Evolutionary conservation across 2,329 filamentous ascomycete species (phyloP), one percentile per base, ranked within the genome.

Genomic region (Leptographium procerum): DNA sequence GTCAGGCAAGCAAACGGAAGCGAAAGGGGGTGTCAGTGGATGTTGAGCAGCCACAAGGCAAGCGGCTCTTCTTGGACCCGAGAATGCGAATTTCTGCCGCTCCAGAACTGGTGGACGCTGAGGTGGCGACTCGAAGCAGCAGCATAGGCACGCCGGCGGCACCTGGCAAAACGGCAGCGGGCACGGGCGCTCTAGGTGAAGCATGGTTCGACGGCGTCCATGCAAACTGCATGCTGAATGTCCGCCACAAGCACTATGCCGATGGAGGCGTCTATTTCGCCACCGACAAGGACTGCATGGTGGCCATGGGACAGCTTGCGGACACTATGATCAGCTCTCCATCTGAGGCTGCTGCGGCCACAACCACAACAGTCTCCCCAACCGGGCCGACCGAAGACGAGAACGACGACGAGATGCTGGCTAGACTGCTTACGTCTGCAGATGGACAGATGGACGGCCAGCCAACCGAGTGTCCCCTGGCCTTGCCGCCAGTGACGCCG

Each of bases 251-350:
- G 3, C 61, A 62, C 40, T 31, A 57, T 16, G n/a, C 31, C 11
- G n/a, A 45, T 7, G 59, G 59, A 14, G 61, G 59, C 31, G 47
- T 59, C 55, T 59, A 58, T 14, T 43, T 61, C 47, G 40, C 40
- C 28, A 8, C 43, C 4, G n/a, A 19, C 24, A 6, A 26, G 7
- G 34, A 52, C 54, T 33, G 31, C 47, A 24, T 43, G 40, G 47
- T 24, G 8, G 24, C 31, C n/a, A 14, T 47, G n/a, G 24, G 34
- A 7, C 51, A 52, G 28, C 13, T 13, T 26, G 19, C 47, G 47
- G 10, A 10, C 24, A 16, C 47, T n/a, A n/a, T n/a, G 47, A 14
- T 13, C 24, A 28, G 24, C 3, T 28, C 47, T 10, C 24, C 47
- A 22, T 26, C 43, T 22, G 43, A 47, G 9, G n/a, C 22, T 24